Evolutionary conservation across 1,284 basidiomycete genomes (phyloP), one percentile per base, ranked within the genome.

Genomic region (Cryptococcus floricola): DNA sequence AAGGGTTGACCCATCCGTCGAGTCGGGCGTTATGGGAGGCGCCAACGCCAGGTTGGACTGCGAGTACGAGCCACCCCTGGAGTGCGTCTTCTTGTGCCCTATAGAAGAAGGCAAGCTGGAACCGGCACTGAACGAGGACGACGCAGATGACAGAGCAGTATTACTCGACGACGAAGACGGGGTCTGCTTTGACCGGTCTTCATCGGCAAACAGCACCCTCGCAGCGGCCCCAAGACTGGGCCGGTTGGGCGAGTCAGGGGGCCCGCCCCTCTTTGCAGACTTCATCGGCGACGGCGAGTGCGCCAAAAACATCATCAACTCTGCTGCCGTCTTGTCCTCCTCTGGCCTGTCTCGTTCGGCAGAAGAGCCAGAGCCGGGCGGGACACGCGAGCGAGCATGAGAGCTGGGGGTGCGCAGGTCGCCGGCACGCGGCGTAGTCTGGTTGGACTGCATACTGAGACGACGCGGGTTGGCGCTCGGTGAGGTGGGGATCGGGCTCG

Each of bases 251-350:
- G 50, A 48, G 18, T 42, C 49, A 34, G 57, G 53, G n/a, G 52
- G 58, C n/a, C 42, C 52, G 5, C 18, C 14, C 6, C 49, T 38
- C 18, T 42, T 44, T 14, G 43, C 43, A 14, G 48, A 52, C 19
- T 57, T 57, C 39, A 63, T 52, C 0, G 69, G 70, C 28, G 67
- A 69, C 9, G 75, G 75, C n/a, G 68, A 71, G 55, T 74, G 72
- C 1, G 75, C 75, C 13, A 77, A 62, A 57, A 74, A 77, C 67
- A 77, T 75, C 75, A 77, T 77, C 49, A 77, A 60, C 53, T 77
- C 75, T 23, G 69, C 75, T 0, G 75, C 75, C 39, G 61, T 59
- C 56, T 71, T 66, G 58, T 77, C 74, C 34, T 74, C 75, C 46
- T 72, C 71, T 14, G 59, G 63, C 13, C 58, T 13, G 48, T 51